Conservation (phyloP, 1,139 yeast genomes). For the Hemisphaericaspora xylanilytica region DNA sequence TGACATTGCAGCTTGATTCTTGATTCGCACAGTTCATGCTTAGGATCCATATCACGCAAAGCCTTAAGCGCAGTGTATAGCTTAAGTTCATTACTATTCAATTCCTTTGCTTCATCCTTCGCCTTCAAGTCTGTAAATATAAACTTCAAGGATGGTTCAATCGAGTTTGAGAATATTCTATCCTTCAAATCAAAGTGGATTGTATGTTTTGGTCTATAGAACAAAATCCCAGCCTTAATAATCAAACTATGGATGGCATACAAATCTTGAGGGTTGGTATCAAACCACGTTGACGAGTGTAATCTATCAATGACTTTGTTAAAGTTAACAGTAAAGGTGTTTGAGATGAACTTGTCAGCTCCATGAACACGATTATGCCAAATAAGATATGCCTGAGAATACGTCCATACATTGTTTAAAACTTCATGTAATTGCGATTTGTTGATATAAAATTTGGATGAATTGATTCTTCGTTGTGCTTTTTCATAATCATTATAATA, state of each 20-base stretch:
- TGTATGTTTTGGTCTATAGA: constrained; percentile 25
- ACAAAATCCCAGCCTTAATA: constrained; percentile 30
- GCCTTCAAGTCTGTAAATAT: not conserved
- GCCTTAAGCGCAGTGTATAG: not conserved
- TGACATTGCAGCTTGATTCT: not conserved
- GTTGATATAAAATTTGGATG: not conserved
- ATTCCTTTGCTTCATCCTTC: not conserved
- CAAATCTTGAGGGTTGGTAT: constrained; percentile 15
- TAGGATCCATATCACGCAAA: not conserved
- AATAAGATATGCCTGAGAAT: constrained; percentile 2
- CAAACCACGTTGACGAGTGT: constrained; percentile 27
- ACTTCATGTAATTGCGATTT: constrained; percentile 8
- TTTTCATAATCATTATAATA: constrained; percentile 34
- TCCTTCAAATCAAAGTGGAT: constrained; percentile 1
- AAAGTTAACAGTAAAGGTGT: constrained; percentile 4
- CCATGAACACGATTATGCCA: constrained; percentile 3
- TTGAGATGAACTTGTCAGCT: constrained; percentile 4
- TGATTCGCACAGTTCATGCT: not conserved
- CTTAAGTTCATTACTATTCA: not conserved
- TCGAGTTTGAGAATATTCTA: not conserved
- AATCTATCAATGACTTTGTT: constrained; percentile 24
- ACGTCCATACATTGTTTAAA: constrained; percentile 7
- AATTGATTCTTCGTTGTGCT: constrained; percentile 13
- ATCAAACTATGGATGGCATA: constrained; percentile 25
- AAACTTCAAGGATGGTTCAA: not conserved